phyloP scores from a whole-genome alignment of 129 eudicot genomes.

The Lactuca saligna region DNA sequence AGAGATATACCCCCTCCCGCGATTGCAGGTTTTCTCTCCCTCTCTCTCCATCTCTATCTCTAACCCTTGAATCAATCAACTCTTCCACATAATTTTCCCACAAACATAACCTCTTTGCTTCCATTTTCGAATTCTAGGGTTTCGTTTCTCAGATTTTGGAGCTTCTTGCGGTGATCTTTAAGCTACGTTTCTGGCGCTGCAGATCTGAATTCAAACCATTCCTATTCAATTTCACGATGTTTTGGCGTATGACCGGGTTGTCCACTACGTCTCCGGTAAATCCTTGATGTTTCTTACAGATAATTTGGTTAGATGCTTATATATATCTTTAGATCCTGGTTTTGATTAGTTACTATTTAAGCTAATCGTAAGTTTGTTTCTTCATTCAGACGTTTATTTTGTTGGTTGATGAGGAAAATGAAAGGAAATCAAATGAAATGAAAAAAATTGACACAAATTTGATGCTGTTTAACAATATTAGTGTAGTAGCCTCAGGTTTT shows the following conservation, averaged over 20 bases:
- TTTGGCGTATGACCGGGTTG: constrained; percentile 94
- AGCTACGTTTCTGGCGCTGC: constrained; percentile 31
- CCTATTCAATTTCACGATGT: constrained; percentile 47
- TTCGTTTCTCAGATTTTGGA: constrained; percentile 29
- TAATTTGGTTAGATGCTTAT: constrained; percentile 19
- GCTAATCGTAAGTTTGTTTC: constrained; percentile 14
- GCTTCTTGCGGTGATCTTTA: constrained; percentile 26
- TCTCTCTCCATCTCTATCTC: constrained; percentile 5
- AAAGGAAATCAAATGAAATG: neutral
- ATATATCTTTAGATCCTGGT: constrained; percentile 30
- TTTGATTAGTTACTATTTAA: constrained; percentile 14
- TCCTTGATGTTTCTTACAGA: neutral
- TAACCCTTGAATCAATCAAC: constrained; percentile 17
- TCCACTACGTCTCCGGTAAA: constrained; percentile 91
- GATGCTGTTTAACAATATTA: neutral
- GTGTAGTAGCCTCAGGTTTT: constrained; percentile 13
- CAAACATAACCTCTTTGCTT: constrained; percentile 9
- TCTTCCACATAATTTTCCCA: neutral
- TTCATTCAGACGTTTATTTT: constrained; percentile 7
- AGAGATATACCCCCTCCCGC: constrained; percentile 21
- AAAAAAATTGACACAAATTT: constrained; percentile 7
- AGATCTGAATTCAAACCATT: constrained; percentile 49
- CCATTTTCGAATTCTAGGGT: constrained; percentile 36
- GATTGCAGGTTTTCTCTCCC: constrained; percentile 27
- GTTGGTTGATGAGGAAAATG: constrained; percentile 22